Percentiles rank a stretch among this genome's conserved stretches.
These are phyloP conservation scores for Gliomastix tumulicola DNA, from an alignment of 2,329 filamentous ascomycete species.

Conservation along the genomic window DNA sequence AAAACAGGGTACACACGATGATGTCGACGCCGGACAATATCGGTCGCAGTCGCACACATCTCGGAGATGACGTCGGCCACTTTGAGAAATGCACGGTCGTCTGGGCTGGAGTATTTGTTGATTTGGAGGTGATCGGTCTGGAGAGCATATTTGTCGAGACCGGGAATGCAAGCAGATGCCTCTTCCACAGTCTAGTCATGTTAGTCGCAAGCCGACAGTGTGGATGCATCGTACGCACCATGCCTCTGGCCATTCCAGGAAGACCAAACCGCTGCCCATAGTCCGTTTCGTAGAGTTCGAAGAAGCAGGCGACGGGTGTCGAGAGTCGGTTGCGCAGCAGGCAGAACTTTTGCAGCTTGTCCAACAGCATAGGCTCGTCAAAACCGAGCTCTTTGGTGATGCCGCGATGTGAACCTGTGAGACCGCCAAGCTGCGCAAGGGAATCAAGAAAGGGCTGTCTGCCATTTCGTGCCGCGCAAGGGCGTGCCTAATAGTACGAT, in stretches of 20 bases:
- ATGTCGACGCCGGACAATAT: too few relatives aligned
- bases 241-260: neutral
- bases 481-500: neutral
- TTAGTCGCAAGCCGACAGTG: too few relatives aligned
- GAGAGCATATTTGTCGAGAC: too few relatives aligned
- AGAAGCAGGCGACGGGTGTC: neutral
- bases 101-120: conserved; percentile 2
- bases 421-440: too few relatives aligned
- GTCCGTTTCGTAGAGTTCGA: neutral
- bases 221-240: neutral
- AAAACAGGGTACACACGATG: too few relatives aligned
- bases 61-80: neutral
- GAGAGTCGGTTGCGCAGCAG: neutral
- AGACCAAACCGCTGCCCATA: neutral
- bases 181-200: neutral
- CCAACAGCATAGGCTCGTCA: neutral
- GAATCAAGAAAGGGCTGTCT: too few relatives aligned
- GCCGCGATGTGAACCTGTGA: neutral
- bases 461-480: too few relatives aligned
- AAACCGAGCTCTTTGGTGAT: neutral
- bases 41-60: too few relatives aligned
- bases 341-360: neutral
- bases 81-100: conserved; percentile 2
- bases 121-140: neutral
- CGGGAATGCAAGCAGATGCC: neutral